Evolutionary conservation across 129 eudicot genomes (phyloP), one percentile per base, ranked within the genome.

Genomic region (Scalesia atractyloides): DNA sequence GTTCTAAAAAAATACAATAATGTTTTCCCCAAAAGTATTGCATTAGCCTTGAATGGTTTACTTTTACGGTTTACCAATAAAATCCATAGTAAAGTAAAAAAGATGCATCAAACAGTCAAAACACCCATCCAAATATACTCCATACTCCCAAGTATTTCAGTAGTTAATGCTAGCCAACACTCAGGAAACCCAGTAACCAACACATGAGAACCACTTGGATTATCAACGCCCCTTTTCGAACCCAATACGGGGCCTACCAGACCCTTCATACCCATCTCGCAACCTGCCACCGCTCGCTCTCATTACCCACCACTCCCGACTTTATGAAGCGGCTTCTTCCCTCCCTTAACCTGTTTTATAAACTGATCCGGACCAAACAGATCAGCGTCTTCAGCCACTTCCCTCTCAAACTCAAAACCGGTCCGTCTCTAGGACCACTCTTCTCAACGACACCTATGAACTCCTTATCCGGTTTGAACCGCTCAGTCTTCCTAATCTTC

Each of bases 341-440:
- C 87, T 56, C 84, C 91, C 72, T 89, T 92, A 46, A 92, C 89
- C 80, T 86, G 85, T 0, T 86, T 86, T 74, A 92, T 77, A 70
- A 86, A 92, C 78, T 89, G 89, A 64, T 89, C 91, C 85, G 87
- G 59, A 77, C 95, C 98, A 68, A 87, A 92, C 1, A 91, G 88
- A 82, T 89, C 96, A 39, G 83, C 91, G 57, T 92, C 96, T 48
- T 87, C 89, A 1, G 79, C 84, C 15, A 57, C 69, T 16, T 73
- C 89, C 68, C 74, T 80, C 77, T 92, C 98, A 76, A 92, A 92
- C 72, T 92, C 96, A 9, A 89, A 9, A 89, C 92, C 0, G 97
- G 97, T 64, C 94, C 44, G 34, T 83, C 91, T 57, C 98, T 82
- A 0, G 87, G 81, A 13, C 91, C 94, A 7, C 73, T 57, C 76